Evolutionary conservation across 2,329 filamentous ascomycete species (phyloP).

Genomic region (Diaporthe velutina): DNA sequence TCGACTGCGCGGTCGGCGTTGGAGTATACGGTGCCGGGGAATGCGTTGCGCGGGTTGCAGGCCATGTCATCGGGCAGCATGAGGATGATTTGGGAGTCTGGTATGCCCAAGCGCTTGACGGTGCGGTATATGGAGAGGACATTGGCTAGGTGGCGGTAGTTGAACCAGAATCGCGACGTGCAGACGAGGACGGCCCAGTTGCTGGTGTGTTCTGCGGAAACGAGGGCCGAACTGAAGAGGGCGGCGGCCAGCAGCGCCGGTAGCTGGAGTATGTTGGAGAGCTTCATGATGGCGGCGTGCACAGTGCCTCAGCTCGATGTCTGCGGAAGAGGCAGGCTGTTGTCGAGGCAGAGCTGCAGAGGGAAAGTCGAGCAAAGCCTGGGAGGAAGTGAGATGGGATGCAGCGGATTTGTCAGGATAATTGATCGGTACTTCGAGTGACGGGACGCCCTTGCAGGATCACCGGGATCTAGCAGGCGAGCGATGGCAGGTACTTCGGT

Average conservation of each 20-base stretch:
- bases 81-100: constrained; percentile 98
- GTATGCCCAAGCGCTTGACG: constrained; percentile 96
- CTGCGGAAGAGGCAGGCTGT: constrained; percentile 1
- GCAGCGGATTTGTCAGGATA: background rate
- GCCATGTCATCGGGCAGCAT: constrained; percentile 99
- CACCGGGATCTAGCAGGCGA: background rate
- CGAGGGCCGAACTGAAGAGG: constrained; percentile 60
- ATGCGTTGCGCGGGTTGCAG: constrained; percentile 98
- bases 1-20: constrained; percentile 97
- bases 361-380: background rate
- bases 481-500: background rate
- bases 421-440: background rate
- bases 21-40: constrained; percentile 97
- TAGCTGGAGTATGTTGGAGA: constrained; percentile 57
- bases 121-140: constrained; percentile 97
- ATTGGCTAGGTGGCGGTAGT: constrained; percentile 98
- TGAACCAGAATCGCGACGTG: constrained; percentile 99
- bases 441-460: constrained; percentile 3
- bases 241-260: constrained; percentile 62
- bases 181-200: constrained; percentile 99
- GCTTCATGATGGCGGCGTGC: constrained; percentile 60
- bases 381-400: background rate
- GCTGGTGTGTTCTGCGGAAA: constrained; percentile 85
- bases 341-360: background rate
- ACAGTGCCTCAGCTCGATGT: background rate